Evolutionary conservation across 1,284 basidiomycete genomes (phyloP).

Genomic region (Ganoderma lucidum): DNA sequence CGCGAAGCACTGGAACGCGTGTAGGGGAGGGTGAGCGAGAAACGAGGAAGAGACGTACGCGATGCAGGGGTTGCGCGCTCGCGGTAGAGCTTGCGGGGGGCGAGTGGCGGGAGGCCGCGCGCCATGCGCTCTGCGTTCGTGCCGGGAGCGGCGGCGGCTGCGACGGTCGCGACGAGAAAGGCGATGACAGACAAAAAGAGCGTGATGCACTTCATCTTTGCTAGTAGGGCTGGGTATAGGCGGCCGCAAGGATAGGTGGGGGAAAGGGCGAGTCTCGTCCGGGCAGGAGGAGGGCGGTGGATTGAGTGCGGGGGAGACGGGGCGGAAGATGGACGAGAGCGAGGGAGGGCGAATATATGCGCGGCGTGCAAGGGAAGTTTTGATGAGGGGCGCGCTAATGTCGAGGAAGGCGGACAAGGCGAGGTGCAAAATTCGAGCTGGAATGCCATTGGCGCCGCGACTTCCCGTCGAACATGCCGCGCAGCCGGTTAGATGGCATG

Average conservation of each 20-base stretch:
- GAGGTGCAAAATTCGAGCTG: constrained; percentile 4
- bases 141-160: constrained; percentile 17
- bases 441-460: not conserved
- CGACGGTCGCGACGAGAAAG: constrained; percentile 31
- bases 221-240: constrained; percentile 15
- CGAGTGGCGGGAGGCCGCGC: constrained; percentile 31
- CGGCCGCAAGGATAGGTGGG: constrained; percentile 29
- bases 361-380: constrained; percentile 2
- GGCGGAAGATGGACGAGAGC: constrained; percentile 2
- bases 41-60: constrained; percentile 14
- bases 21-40: not conserved
- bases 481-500: not conserved
- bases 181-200: constrained; percentile 26
- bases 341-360: constrained; percentile 5
- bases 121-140: constrained; percentile 33
- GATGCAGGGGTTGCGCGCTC: constrained; percentile 10
- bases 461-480: constrained; percentile 2
- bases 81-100: constrained; percentile 29
- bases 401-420: constrained; percentile 2
- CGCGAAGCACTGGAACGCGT: not conserved
- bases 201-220: constrained; percentile 27
- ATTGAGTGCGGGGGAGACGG: constrained; percentile 12
- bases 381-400: constrained; percentile 1
- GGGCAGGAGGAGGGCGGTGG: not conserved
- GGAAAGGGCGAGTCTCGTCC: constrained; percentile 1